Evolutionary conservation across 352 stramenopile genomes (phyloP).

Genomic region (Phytopythium ostracodes): DNA sequence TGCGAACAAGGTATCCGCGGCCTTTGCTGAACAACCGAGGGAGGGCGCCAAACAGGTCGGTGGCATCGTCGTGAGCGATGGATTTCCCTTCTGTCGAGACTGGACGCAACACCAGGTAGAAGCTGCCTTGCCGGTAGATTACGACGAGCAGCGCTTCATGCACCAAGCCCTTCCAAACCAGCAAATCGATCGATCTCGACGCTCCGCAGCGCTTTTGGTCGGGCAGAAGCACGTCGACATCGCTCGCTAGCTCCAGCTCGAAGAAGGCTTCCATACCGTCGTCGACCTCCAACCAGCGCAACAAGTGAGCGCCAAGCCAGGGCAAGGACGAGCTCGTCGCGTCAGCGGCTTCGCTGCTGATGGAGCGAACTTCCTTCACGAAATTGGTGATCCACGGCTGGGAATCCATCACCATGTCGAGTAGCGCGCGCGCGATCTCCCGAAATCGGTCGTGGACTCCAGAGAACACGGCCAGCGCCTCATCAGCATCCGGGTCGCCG

Average conservation of each 20-base stretch:
- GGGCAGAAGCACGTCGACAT: background rate
- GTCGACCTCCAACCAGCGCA: slow-evolving; percentile 45
- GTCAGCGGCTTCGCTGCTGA: slow-evolving; percentile 18
- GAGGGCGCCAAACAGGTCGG: slow-evolving; percentile 43
- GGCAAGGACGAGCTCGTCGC: slow-evolving; percentile 7
- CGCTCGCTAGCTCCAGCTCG: slow-evolving; percentile 40
- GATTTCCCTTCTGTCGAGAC: slow-evolving; percentile 15
- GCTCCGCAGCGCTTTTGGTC: slow-evolving; percentile 10
- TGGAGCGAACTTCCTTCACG: slow-evolving; percentile 34
- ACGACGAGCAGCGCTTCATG: slow-evolving; percentile 47
- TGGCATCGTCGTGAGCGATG: slow-evolving; percentile 23
- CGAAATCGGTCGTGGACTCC: slow-evolving; percentile 24
- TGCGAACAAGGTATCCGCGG: slow-evolving; percentile 45
- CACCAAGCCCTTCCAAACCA: slow-evolving; percentile 63
- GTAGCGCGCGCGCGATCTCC: slow-evolving; percentile 20
- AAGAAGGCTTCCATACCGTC: slow-evolving; percentile 56
- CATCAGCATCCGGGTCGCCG: slow-evolving; percentile 1
- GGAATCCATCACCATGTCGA: slow-evolving; percentile 42
- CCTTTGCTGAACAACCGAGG: slow-evolving; percentile 41
- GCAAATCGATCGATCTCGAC: slow-evolving; percentile 25
- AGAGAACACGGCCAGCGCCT: slow-evolving; percentile 11
- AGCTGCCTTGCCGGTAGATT: slow-evolving; percentile 43
- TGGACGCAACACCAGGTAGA: slow-evolving; percentile 42
- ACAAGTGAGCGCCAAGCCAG: slow-evolving; percentile 39
- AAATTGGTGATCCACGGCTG: slow-evolving; percentile 55